Evolutionary conservation across 805 yeast genomes (phyloP).

Genomic region (Saturnispora silvae): DNA sequence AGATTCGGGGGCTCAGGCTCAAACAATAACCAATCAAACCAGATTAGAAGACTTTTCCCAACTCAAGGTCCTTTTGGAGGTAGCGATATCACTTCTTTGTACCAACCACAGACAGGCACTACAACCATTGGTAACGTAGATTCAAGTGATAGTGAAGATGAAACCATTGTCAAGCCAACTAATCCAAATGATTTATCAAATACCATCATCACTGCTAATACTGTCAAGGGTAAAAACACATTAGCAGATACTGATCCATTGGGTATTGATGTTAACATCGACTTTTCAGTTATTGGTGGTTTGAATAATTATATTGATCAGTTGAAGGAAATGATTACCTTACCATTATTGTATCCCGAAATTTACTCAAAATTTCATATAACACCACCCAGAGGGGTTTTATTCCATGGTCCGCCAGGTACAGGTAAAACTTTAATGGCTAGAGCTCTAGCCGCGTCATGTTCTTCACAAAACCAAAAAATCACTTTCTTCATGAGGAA

Average conservation of each 20-base stretch:
- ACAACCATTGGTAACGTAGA: constrained; percentile 30
- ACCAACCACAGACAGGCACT: constrained; percentile 37
- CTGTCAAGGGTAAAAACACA: constrained; percentile 41
- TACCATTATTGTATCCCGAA: constrained; percentile 90
- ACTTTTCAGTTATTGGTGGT: constrained; percentile 82
- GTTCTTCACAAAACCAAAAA: constrained; percentile 73
- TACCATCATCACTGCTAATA: constrained; percentile 8
- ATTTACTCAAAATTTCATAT: constrained; percentile 80
- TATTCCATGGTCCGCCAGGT: constrained; percentile 98
- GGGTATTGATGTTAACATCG: constrained; percentile 55
- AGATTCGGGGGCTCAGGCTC: constrained; percentile 19
- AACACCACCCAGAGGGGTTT: constrained; percentile 94
- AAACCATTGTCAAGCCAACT: constrained; percentile 29
- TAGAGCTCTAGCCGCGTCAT: constrained; percentile 90
- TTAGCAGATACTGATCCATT: constrained; percentile 88
- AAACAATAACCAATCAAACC: constrained; percentile 26
- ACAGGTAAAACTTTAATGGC: constrained; percentile 99
- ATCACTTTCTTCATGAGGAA: constrained; percentile 96
- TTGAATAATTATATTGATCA: constrained; percentile 83
- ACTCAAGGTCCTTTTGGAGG: constrained; percentile 99
- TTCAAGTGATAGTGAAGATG: constrained; percentile 39
- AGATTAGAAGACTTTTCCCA: constrained; percentile 67
- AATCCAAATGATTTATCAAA: constrained; percentile 24
- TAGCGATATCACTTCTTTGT: constrained; percentile 76
- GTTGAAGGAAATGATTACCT: constrained; percentile 91